Conservation (phyloP, 2,329 filamentous ascomycete species). For the Alternaria triticina region DNA sequence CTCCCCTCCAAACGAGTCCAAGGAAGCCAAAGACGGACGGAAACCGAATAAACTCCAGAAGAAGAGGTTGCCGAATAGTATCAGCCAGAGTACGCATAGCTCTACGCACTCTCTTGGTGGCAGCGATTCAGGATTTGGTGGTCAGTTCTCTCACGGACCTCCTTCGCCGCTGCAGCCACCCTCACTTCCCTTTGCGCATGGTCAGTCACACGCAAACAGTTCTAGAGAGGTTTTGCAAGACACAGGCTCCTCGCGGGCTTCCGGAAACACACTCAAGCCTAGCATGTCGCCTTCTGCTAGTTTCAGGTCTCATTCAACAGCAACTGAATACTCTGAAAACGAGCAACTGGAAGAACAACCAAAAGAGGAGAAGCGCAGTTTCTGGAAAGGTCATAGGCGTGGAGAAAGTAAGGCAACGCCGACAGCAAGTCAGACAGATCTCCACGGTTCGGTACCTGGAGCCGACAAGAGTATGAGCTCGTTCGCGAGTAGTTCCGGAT, state of each 20-base stretch:
- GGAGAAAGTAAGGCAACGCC: conserved; percentile 45
- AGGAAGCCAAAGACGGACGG: conserved; percentile 53
- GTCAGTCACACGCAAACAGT: conserved; percentile 30
- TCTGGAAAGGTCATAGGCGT: conserved; percentile 70
- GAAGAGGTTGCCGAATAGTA: conserved; percentile 73
- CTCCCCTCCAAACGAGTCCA: conserved; percentile 67
- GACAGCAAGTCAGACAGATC: conserved; percentile 44
- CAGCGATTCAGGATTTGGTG: conserved; percentile 25
- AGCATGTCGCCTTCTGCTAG: conserved; percentile 78
- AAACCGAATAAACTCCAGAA: conserved; percentile 92
- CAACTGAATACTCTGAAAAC: conserved; percentile 80
- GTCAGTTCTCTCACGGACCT: conserved; percentile 16
- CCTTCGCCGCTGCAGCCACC: conserved; percentile 44
- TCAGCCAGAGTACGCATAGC: conserved; percentile 88
- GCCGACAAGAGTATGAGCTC: conserved; percentile 50
- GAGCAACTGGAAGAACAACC: conserved; percentile 71
- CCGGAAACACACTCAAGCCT: conserved; percentile 64
- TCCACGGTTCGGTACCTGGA: conserved; percentile 45
- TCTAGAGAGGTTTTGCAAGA: conserved; percentile 37
- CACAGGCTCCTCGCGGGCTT: conserved; percentile 54
- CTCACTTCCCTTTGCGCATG: conserved; percentile 36
- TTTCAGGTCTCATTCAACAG: conserved; percentile 71
- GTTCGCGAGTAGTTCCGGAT: conserved; percentile 43
- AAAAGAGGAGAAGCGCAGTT: conserved; percentile 65
- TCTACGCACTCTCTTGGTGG: conserved; percentile 78